phyloP scores from a whole-genome alignment of 345 rosid species.

The Pugionium dolabratum region DNA sequence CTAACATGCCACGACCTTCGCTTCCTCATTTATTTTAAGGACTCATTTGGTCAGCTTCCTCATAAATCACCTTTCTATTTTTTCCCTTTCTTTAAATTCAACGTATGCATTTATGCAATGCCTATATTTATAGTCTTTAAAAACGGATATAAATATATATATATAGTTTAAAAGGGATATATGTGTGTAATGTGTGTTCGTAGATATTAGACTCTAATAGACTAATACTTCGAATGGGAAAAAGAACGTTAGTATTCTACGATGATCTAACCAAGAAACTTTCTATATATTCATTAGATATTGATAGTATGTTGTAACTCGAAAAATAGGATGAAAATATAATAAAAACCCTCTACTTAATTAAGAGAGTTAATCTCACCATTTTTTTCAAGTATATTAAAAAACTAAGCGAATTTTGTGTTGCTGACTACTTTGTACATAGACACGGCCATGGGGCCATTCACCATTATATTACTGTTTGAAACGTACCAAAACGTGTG shows the following conservation, averaged over 20 bases:
- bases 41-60: slow-evolving; percentile 31
- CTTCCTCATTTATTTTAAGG: slow-evolving; percentile 27
- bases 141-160: background rate
- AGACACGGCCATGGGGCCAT: background rate
- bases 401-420: background rate
- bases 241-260: background rate
- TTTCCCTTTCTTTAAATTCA: background rate
- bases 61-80: slow-evolving; percentile 29
- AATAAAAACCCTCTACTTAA: background rate
- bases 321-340: slow-evolving; percentile 1
- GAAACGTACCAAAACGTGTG: slow-evolving; percentile 2
- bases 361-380: background rate
- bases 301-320: background rate
- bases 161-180: background rate
- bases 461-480: background rate
- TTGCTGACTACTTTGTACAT: background rate
- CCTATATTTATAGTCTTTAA: slow-evolving; percentile 5
- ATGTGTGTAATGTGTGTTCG: background rate
- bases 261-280: background rate
- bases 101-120: slow-evolving; percentile 22
- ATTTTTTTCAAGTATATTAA: background rate
- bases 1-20: slow-evolving; percentile 22
- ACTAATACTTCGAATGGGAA: no score
- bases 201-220: background rate
- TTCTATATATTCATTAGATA: background rate